Evolutionary conservation across 1,284 basidiomycete species (phyloP).

Genomic region (Trametes hirsuta): DNA sequence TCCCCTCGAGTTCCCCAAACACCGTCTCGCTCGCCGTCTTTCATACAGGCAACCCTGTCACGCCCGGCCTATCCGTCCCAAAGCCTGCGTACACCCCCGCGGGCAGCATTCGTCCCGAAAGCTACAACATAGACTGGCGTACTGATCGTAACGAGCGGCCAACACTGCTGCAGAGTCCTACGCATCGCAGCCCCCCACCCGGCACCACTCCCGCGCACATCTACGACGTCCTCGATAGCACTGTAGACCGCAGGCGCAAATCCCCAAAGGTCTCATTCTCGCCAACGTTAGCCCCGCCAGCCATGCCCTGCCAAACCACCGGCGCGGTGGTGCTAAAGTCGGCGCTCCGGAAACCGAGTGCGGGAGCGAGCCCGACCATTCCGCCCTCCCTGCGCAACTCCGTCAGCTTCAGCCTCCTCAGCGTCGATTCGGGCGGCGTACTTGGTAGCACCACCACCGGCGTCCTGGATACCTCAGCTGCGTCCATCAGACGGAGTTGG

Average conservation of each 20-base stretch:
- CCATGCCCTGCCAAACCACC: not conserved
- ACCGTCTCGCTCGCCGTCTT: conserved; percentile 22
- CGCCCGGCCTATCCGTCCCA: conserved; percentile 17
- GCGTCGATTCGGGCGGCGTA: not conserved
- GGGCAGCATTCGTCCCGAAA: conserved; percentile 14
- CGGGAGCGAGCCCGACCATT: conserved; percentile 18
- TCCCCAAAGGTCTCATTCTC: conserved; percentile 21
- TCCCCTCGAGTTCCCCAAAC: conserved; percentile 7
- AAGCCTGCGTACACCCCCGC: conserved; percentile 15
- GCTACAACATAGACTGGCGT: conserved; percentile 18
- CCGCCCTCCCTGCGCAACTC: conserved; percentile 27
- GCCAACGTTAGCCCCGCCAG: conserved; percentile 1
- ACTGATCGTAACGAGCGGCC: not conserved
- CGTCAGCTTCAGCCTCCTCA: conserved; percentile 11
- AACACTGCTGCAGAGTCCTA: conserved; percentile 13
- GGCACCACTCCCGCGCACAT: not conserved
- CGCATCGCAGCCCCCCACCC: conserved; percentile 12
- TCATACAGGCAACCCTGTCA: conserved; percentile 9
- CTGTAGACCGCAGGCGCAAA: not conserved
- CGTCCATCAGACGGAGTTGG: too few species aligned
- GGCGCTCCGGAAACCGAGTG: not conserved
- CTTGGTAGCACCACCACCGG: too few species aligned
- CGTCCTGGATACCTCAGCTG: too few species aligned
- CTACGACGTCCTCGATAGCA: conserved; percentile 4
- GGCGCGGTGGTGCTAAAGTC: conserved; percentile 5